A percentile compares a stretch with the other conserved stretches of the same genome.
phyloP scores from a whole-genome alignment of 768 basidiomycete species.

The Hygrophorus russula region DNA sequence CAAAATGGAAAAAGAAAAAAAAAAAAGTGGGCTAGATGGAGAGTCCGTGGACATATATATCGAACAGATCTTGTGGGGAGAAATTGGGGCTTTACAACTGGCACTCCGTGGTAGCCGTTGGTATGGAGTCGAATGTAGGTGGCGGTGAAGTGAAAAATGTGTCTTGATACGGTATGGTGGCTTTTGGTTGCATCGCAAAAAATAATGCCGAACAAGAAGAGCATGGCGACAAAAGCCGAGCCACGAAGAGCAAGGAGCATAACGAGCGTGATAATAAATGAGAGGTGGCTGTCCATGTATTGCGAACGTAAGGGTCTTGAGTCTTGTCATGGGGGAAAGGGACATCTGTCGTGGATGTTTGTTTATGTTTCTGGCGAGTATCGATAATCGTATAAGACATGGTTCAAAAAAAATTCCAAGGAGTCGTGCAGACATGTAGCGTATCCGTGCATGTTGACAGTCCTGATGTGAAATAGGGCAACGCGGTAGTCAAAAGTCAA shows the following conservation, averaged over 20 bases:
- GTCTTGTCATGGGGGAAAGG: neutral
- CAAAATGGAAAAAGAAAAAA: slow-evolving; percentile 5
- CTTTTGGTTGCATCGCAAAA: neutral
- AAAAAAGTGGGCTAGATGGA: slow-evolving; percentile 6
- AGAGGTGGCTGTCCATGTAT: slow-evolving; percentile 13
- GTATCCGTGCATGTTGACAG: neutral
- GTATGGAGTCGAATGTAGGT: slow-evolving; percentile 8
- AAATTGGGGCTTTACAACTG: slow-evolving; percentile 9
- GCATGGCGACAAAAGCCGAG: slow-evolving; percentile 1
- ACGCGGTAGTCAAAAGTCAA: neutral
- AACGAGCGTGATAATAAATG: slow-evolving; percentile 8
- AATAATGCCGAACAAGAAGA: neutral
- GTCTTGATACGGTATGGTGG: slow-evolving; percentile 6
- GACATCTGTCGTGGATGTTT: neutral
- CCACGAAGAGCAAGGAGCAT: slow-evolving; percentile 1
- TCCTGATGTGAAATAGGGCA: neutral
- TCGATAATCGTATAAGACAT: neutral
- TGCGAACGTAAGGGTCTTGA: slow-evolving; percentile 10
- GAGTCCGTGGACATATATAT: slow-evolving; percentile 13
- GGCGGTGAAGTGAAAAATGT: slow-evolving; percentile 1
- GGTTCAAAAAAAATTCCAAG: slow-evolving; percentile 1
- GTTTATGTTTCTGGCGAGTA: neutral
- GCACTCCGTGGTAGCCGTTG: slow-evolving; percentile 12
- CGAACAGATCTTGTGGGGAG: slow-evolving; percentile 10
- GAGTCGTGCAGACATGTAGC: slow-evolving; percentile 1